Percentiles rank a stretch among this genome's conserved stretches.
phyloP scores from a whole-genome alignment of 768 basidiomycete genomes.

The Kondoa malvinella region DNA sequence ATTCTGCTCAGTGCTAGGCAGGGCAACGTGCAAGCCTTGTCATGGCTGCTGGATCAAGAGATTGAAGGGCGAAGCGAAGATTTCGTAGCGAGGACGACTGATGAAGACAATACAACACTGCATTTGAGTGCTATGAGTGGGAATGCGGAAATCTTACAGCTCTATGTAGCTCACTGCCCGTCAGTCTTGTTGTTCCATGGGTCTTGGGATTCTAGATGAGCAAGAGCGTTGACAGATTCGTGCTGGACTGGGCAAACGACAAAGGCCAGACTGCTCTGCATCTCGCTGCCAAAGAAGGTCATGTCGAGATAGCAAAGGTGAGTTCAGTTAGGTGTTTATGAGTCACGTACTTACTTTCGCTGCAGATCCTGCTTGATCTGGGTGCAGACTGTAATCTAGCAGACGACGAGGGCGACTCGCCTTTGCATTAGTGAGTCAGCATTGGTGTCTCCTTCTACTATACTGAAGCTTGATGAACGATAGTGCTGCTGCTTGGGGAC shows the following conservation, averaged over 20 bases:
- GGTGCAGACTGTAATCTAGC: slow-evolving; percentile 1
- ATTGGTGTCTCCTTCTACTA: not conserved
- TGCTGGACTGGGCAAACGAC: not conserved
- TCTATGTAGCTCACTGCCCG: not conserved
- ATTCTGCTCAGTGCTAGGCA: not conserved
- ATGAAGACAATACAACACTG: not conserved
- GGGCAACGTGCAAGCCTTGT: not conserved
- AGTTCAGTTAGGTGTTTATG: not conserved
- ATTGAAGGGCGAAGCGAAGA: not conserved
- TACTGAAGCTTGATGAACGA: not conserved
- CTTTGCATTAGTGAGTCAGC: slow-evolving; percentile 1
- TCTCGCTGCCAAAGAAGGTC: slow-evolving; percentile 1
- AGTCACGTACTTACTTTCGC: not conserved
- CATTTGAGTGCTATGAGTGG: not conserved
- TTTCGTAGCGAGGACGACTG: not conserved
- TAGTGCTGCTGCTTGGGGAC: not conserved
- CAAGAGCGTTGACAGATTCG: not conserved
- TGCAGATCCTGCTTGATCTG: not conserved
- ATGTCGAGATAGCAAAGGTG: not conserved
- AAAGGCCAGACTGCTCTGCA: not conserved
- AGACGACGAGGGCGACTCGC: not conserved
- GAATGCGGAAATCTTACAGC: not conserved
- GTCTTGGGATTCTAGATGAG: not conserved
- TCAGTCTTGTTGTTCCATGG: not conserved
- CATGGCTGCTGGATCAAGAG: not conserved